Conservation (phyloP, 1,284 basidiomycete species). For the Naganishia liquefaciens region DNA sequence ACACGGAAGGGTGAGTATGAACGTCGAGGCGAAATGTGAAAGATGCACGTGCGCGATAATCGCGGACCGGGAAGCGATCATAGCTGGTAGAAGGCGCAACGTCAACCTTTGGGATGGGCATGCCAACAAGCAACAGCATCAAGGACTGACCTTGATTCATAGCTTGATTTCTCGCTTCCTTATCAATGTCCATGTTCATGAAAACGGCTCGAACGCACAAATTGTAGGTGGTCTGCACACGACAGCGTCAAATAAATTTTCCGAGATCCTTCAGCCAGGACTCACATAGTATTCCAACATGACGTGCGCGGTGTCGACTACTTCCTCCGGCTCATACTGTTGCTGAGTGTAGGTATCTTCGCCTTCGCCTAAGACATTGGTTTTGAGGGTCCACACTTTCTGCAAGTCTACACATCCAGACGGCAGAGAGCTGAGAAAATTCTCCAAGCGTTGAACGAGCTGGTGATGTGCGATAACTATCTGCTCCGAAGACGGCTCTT, state of each 20-base stretch:
- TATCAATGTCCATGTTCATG: constrained; percentile 4
- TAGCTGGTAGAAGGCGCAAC: not conserved
- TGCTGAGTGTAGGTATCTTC: not conserved
- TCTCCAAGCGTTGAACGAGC: not conserved
- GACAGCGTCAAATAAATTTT: not conserved
- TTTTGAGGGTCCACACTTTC: not conserved
- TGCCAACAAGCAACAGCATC: not conserved
- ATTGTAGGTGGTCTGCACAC: not conserved
- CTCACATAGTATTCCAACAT: constrained; percentile 17
- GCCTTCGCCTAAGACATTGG: constrained; percentile 1
- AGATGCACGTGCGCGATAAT: constrained; percentile 9
- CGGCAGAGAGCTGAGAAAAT: constrained; percentile 1
- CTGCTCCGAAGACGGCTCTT: not conserved
- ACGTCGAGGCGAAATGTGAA: constrained; percentile 12
- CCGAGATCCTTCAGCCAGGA: too few species aligned
- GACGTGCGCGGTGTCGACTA: constrained; percentile 8
- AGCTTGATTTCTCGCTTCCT: not conserved
- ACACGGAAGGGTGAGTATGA: constrained; percentile 12
- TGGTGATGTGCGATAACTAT: not conserved
- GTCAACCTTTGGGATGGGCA: not conserved
- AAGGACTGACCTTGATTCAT: constrained; percentile 13
- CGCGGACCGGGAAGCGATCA: not conserved
- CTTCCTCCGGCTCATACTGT: not conserved
- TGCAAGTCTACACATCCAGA: not conserved
- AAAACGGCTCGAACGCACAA: constrained; percentile 10